Base-by-base conservation (phyloP, 2,329 filamentous ascomycete genomes). In the Cercospora citrullina region DNA sequence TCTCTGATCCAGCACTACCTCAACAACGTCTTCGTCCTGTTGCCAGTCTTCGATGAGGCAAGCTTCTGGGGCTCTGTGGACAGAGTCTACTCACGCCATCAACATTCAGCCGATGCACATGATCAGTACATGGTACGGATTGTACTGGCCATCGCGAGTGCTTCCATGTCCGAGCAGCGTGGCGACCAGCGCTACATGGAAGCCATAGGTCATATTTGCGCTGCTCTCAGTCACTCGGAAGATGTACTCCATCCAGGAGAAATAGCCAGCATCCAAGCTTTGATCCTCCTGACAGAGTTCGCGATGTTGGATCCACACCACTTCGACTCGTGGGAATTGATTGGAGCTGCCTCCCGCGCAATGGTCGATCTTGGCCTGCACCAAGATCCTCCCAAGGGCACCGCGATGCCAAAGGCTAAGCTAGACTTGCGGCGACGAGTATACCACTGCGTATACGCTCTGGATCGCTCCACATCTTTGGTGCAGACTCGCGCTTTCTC, bases 301-400 rank as follows among this genome's bases (percentile, higher is more conserved):
- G 90, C 94, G 3, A 91, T 95, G 83, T 84, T 97, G 60, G 94
- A 98, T 74, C 94, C 94, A 2, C 87, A 90, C 51, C 93, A 96
- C 76, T 97, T 97, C 75, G 93, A 97, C 75, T 93, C 91, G 74
- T 98, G 95, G 94, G 94, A 95, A 71, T 81, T 97, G 69, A 91
- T 97, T 65, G 95, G 94, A 6, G 94, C 95, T 77, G 94, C 94
- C 6, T 92, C 92, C 48, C 88, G 94, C 67, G 92, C 93, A 5
- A 89, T 94, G 76, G 87, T 97, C 23, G 95, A 99, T 80, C 82
- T 97, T 31, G 95, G 95, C 7, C 89, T 96, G 67, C 95, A 98
- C 79, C 94, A 97, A 80, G 94, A 98, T 73, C 93, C 93, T 3
- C 90, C 91, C 0, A 85, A 87, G 66, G 89, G 90, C 69, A 86